Percentiles rank a stretch among this genome's conserved stretches.
phyloP scores from a whole-genome alignment of 116 monocot genomes.

The Iris pallida region DNA sequence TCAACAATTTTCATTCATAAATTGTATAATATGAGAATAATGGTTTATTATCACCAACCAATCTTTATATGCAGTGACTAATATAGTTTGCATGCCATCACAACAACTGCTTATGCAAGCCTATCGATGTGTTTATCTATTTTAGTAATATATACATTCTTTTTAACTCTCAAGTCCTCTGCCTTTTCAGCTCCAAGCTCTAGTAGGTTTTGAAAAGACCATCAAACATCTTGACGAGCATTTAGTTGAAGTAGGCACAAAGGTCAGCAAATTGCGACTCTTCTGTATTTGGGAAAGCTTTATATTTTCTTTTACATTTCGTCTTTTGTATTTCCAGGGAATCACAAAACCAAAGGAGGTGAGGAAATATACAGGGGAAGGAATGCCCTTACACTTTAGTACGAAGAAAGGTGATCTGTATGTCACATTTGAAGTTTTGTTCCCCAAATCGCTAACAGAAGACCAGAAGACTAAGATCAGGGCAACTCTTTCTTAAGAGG shows the following conservation, averaged over 20 bases:
- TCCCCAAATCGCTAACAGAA: constrained; percentile 77
- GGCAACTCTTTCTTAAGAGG: constrained; percentile 48
- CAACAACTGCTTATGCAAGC: too few species aligned
- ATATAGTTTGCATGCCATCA: too few species aligned
- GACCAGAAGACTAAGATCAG: constrained; percentile 89
- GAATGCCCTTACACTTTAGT: constrained; percentile 83
- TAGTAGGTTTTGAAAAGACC: constrained; percentile 94
- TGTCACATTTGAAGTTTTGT: constrained; percentile 75
- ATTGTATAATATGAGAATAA: too few species aligned
- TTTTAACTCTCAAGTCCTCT: too few species aligned
- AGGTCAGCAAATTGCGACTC: constrained; percentile 34
- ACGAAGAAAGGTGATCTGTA: constrained; percentile 82
- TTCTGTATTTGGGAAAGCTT: neutral
- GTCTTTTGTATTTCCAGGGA: constrained; percentile 34
- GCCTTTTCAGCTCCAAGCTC: constrained; percentile 72
- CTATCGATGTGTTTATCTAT: too few species aligned
- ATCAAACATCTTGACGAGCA: constrained; percentile 84
- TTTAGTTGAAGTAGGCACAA: constrained; percentile 64
- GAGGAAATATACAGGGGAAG: constrained; percentile 91
- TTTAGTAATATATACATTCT: too few species aligned
- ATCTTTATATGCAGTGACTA: too few species aligned
- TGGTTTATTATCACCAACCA: too few species aligned
- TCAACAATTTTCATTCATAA: too few species aligned
- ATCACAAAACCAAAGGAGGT: constrained; percentile 90
- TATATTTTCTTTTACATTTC: neutral